phyloP scores from a whole-genome alignment of 495 filamentous ascomycete species.

The Penicillium manginii region DNA sequence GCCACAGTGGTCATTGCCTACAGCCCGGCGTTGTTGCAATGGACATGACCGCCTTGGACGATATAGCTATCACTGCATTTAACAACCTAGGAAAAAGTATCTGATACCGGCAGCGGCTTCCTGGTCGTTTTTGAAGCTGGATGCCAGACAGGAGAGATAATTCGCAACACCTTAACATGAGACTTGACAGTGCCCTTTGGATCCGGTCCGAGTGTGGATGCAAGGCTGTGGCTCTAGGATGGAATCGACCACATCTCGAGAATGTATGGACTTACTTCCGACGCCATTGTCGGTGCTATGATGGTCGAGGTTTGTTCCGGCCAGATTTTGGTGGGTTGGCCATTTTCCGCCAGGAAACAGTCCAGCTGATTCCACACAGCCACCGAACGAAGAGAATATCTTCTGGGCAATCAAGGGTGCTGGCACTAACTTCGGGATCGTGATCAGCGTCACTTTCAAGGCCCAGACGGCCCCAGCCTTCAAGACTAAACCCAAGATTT shows the following conservation, averaged over 20 bases:
- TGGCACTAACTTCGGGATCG: slow-evolving; percentile 65
- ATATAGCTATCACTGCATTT: slow-evolving; percentile 48
- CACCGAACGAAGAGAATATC: slow-evolving; percentile 55
- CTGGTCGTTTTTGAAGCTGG: slow-evolving; percentile 57
- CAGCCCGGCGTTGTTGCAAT: slow-evolving; percentile 57
- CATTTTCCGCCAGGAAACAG: slow-evolving; percentile 52
- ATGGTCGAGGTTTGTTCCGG: slow-evolving; percentile 59
- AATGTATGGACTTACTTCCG: slow-evolving; percentile 61
- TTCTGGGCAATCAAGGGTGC: slow-evolving; percentile 66
- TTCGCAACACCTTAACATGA: slow-evolving; percentile 51
- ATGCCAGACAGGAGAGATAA: slow-evolving; percentile 60
- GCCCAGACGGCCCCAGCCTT: slow-evolving; percentile 48
- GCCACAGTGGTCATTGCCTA: slow-evolving; percentile 64
- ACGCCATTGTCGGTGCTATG: slow-evolving; percentile 62
- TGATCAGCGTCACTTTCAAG: slow-evolving; percentile 62
- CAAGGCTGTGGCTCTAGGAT: slow-evolving; percentile 66
- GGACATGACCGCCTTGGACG: slow-evolving; percentile 61
- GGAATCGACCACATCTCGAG: slow-evolving; percentile 65
- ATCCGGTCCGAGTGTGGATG: slow-evolving; percentile 63
- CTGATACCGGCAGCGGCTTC: too few relatives aligned
- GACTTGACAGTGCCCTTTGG: slow-evolving; percentile 63
- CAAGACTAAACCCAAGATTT: slow-evolving; percentile 54
- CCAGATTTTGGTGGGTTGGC: slow-evolving; percentile 49
- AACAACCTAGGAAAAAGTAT: slow-evolving; percentile 7
- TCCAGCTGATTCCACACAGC: slow-evolving; percentile 49